A percentile compares a stretch with the other conserved stretches of the same genome.
Evolutionary conservation across 768 basidiomycete genomes (phyloP).

Genomic region (Lepiota subincarnata): DNA sequence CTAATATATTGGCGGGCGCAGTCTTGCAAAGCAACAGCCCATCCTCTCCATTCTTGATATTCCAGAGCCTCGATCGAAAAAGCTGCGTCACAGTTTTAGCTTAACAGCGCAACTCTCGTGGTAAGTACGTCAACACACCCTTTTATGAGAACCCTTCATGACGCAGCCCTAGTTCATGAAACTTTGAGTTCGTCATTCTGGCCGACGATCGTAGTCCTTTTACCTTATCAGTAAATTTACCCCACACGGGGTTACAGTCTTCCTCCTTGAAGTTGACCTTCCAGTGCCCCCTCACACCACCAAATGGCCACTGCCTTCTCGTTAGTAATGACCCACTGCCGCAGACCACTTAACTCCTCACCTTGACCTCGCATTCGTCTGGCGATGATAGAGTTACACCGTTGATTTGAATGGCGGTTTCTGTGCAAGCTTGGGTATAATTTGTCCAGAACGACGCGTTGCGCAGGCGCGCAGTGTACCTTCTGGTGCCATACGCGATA

Average conservation of each 20-base stretch:
- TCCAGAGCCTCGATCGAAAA: constrained; percentile 25
- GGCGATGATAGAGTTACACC: constrained; percentile 21
- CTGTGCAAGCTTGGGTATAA: constrained; percentile 23
- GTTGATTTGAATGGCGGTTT: constrained; percentile 24
- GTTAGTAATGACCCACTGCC: neutral
- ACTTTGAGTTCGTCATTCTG: neutral
- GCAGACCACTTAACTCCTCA: constrained; percentile 14
- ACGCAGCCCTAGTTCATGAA: constrained; percentile 23
- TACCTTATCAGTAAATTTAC: constrained; percentile 25
- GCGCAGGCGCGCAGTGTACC: constrained; percentile 26
- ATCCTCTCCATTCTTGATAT: constrained; percentile 24
- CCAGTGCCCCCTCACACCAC: constrained; percentile 28
- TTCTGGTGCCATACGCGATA: constrained; percentile 23
- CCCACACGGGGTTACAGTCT: constrained; percentile 28
- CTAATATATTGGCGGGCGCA: constrained; percentile 24
- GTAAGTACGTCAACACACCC: constrained; percentile 19
- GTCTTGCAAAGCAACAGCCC: constrained; percentile 24
- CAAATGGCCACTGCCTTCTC: constrained; percentile 24
- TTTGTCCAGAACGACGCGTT: constrained; percentile 24
- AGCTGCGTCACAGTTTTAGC: constrained; percentile 18
- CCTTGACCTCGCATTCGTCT: constrained; percentile 25
- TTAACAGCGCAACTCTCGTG: neutral
- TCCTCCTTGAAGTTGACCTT: constrained; percentile 21
- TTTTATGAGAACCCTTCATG: constrained; percentile 16
- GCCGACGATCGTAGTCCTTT: neutral